A percentile compares a stretch with the other conserved stretches of the same genome.
phyloP scores from a whole-genome alignment of 208 protist species.

The Trypanosoma avium region DNA sequence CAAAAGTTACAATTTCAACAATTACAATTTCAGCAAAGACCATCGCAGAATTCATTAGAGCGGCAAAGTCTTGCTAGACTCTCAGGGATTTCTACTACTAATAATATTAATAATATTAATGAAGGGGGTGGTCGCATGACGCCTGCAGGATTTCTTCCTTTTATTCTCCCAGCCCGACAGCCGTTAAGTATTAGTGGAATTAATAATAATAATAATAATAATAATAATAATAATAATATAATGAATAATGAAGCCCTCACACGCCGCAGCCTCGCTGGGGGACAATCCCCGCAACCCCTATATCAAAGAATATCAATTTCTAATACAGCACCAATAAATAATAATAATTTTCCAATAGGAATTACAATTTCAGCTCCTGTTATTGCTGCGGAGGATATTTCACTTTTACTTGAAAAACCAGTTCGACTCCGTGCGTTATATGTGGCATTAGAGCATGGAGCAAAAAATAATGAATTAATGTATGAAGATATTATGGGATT shows the following conservation, averaged over 20 bases:
- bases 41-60: background rate
- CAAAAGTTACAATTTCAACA: background rate
- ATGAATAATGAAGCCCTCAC: too few relatives aligned
- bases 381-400: slow-evolving; percentile 29
- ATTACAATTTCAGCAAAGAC: background rate
- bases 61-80: background rate
- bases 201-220: too few relatives aligned
- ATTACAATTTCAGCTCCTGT: background rate
- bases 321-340: too few relatives aligned
- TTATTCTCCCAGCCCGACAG: background rate
- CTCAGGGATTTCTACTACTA: background rate
- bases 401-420: slow-evolving; percentile 17
- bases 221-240: too few relatives aligned
- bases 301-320: too few relatives aligned
- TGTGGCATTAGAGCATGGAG: slow-evolving; percentile 17
- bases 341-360: too few relatives aligned
- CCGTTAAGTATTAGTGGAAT: background rate
- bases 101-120: too few relatives aligned
- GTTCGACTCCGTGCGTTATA: slow-evolving; percentile 38
- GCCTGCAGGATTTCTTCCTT: background rate
- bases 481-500: slow-evolving; percentile 25
- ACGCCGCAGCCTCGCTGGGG: background rate
- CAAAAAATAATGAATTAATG: slow-evolving; percentile 10
- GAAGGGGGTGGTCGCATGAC: too few relatives aligned
- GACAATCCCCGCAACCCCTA: too few relatives aligned